These are phyloP conservation scores for Laguncularia racemosa DNA, from an alignment of 345 rosid genomes.

Conservation along the genomic window DNA sequence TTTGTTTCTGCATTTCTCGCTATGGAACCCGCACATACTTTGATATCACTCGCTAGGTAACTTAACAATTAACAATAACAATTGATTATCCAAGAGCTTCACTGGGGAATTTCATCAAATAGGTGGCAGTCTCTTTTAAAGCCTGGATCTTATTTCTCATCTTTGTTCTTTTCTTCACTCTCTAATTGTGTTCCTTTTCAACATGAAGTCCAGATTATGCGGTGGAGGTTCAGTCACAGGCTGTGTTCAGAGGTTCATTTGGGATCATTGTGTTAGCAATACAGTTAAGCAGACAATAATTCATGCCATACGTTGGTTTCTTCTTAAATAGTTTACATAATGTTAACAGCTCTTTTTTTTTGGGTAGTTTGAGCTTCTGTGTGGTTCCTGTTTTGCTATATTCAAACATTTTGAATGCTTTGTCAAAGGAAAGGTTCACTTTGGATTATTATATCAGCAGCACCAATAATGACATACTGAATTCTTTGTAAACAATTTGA, in stretches of 20 bases:
- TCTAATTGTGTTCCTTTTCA: background rate
- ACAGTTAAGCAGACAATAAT: conserved; percentile 28
- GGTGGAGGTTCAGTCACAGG: conserved; percentile 57
- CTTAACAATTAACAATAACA: too few relatives aligned
- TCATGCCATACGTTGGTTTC: background rate
- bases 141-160: too few relatives aligned
- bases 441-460: too few relatives aligned
- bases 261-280: conserved; percentile 51
- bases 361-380: too few relatives aligned
- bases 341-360: background rate
- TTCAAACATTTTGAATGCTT: too few relatives aligned
- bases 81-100: too few relatives aligned
- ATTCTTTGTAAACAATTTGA: too few relatives aligned
- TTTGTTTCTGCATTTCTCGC: conserved; percentile 66
- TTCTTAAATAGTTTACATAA: background rate
- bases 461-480: too few relatives aligned
- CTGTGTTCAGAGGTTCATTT: conserved; percentile 52
- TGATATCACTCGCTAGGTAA: conserved; percentile 55
- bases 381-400: too few relatives aligned
- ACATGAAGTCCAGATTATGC: conserved; percentile 25
- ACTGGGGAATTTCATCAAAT: too few relatives aligned
- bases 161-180: background rate
- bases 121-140: too few relatives aligned
- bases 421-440: too few relatives aligned
- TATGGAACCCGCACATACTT: conserved; percentile 50